phyloP scores from a whole-genome alignment of 2,329 filamentous ascomycete species.

The Penicillium brasilianum region DNA sequence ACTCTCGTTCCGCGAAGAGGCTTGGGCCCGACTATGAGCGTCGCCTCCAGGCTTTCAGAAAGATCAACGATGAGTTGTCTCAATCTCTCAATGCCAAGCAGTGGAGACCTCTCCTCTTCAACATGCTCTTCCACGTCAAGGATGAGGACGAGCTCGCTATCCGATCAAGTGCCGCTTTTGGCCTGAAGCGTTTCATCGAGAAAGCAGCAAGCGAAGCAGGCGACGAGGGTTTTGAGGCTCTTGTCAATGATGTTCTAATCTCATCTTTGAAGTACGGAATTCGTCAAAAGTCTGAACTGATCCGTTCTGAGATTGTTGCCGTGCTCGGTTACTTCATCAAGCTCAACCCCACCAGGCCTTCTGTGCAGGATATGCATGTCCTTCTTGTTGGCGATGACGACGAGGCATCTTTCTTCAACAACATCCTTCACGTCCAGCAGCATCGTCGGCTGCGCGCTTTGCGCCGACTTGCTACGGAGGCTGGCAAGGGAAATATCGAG shows the following conservation, averaged over 20 bases:
- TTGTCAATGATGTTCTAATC: constrained; percentile 70
- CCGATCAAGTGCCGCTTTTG: constrained; percentile 79
- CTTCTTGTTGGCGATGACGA: constrained; percentile 76
- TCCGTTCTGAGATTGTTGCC: constrained; percentile 79
- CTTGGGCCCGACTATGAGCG: constrained; percentile 88
- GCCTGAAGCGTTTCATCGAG: constrained; percentile 77
- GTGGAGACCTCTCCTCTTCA: constrained; percentile 88
- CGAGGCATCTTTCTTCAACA: constrained; percentile 86
- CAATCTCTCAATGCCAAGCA: constrained; percentile 68
- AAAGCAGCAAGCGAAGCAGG: constrained; percentile 53
- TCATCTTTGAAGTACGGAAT: constrained; percentile 78
- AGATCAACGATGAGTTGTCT: constrained; percentile 69
- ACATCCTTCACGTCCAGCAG: constrained; percentile 87
- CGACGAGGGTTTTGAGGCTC: constrained; percentile 57
- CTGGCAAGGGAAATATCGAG: constrained; percentile 66
- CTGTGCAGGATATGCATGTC: constrained; percentile 73
- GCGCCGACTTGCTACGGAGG: constrained; percentile 73
- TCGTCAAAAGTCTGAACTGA: constrained; percentile 78
- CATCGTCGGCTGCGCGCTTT: constrained; percentile 84
- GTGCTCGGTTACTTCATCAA: constrained; percentile 80
- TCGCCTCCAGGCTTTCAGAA: constrained; percentile 75
- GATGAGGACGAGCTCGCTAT: constrained; percentile 89
- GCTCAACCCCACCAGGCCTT: constrained; percentile 69
- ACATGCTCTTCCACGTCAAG: constrained; percentile 84
- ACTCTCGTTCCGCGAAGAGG: constrained; percentile 73